Percentiles rank a stretch among this genome's conserved stretches.
These are phyloP conservation scores for Antrodiella citrinella DNA, from an alignment of 768 basidiomycete species.

Conservation along the genomic window DNA sequence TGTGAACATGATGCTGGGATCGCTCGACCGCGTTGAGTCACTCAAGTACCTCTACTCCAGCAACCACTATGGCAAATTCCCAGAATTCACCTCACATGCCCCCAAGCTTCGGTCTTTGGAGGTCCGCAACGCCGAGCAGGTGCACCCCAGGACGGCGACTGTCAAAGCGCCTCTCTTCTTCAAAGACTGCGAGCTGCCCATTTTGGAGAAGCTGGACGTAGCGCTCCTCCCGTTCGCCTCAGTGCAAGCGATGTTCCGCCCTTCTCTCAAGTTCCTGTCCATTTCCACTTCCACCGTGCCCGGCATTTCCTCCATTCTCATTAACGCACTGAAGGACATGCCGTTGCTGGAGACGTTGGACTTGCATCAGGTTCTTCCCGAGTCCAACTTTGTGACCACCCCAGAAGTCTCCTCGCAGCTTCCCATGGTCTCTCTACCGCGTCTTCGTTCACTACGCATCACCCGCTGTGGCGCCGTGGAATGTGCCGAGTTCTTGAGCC, in stretches of 20 bases:
- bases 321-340: slow-evolving; percentile 2
- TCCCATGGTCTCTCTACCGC: not conserved
- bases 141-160: not conserved
- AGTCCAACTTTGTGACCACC: not conserved
- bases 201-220: not conserved
- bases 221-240: not conserved
- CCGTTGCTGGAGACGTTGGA: slow-evolving; percentile 4
- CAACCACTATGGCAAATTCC: not conserved
- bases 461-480: not conserved
- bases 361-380: not conserved
- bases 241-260: not conserved
- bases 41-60: not conserved
- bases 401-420: not conserved
- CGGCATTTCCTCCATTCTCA: not conserved
- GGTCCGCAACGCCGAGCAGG: not conserved
- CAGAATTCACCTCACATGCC: not conserved
- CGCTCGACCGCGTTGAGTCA: not conserved
- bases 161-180: not conserved
- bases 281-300: not conserved
- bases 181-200: not conserved
- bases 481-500: not conserved
- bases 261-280: not conserved
- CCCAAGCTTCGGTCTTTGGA: not conserved
- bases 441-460: not conserved
- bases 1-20: not conserved